A percentile compares a stretch with the other conserved stretches of the same genome.
These are phyloP conservation scores for Usnea hakonensis DNA, from an alignment of 495 filamentous ascomycete species.

Conservation along the genomic window DNA sequence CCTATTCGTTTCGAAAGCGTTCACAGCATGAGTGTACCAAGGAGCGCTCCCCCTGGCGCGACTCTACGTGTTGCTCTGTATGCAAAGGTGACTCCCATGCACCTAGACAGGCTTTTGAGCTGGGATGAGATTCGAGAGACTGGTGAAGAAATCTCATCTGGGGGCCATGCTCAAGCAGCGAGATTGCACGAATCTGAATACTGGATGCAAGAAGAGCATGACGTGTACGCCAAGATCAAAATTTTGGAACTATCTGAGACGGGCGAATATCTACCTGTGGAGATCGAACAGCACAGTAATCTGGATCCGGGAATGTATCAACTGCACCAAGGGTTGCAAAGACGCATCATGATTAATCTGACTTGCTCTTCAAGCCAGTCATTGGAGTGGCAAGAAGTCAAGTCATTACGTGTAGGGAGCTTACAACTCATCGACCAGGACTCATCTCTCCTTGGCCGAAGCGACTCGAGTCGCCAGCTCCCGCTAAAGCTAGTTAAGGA, in stretches of 20 bases:
- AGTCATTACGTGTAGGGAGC: slow-evolving; percentile 63
- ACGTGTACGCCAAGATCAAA: slow-evolving; percentile 79
- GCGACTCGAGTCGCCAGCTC: slow-evolving; percentile 62
- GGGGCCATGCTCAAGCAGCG: slow-evolving; percentile 52
- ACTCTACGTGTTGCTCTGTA: slow-evolving; percentile 87
- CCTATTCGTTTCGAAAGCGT: slow-evolving; percentile 93
- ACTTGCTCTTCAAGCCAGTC: slow-evolving; percentile 83
- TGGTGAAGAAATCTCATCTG: slow-evolving; percentile 34
- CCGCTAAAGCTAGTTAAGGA: slow-evolving; percentile 65
- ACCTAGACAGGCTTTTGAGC: slow-evolving; percentile 93
- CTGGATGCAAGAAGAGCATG: slow-evolving; percentile 86
- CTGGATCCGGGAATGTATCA: slow-evolving; percentile 84
- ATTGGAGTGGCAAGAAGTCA: slow-evolving; percentile 77
- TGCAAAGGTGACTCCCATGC: slow-evolving; percentile 83
- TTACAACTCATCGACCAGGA: slow-evolving; percentile 75
- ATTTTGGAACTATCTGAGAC: slow-evolving; percentile 85
- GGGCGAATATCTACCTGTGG: slow-evolving; percentile 85
- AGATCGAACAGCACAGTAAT: slow-evolving; percentile 76
- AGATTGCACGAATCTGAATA: slow-evolving; percentile 86
- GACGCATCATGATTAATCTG: slow-evolving; percentile 75
- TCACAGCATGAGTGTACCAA: slow-evolving; percentile 96
- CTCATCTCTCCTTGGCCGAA: slow-evolving; percentile 74
- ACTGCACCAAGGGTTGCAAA: slow-evolving; percentile 89
- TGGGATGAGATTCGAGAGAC: slow-evolving; percentile 96
- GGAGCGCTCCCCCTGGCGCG: slow-evolving; percentile 66